Base-by-base conservation (phyloP, 2,329 filamentous ascomycete genomes). In the Fusarium sarcochroum region DNA sequence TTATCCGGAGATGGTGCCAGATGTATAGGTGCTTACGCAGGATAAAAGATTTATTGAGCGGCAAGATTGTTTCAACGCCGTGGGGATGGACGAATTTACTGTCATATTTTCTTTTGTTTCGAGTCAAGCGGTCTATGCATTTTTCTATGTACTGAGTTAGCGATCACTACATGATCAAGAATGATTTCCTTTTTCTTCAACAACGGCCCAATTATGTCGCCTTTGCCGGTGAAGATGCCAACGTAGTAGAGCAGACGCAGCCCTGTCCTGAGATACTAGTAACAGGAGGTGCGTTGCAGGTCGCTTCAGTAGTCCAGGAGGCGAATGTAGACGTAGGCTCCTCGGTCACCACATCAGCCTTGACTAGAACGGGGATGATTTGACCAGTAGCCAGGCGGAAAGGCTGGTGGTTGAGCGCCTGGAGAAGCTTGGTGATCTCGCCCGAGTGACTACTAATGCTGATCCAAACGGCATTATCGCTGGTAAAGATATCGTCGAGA, bases 291-390 rank as follows among this genome's bases (percentile, higher is more conserved):
- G 79, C 73, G 1, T 73, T 74, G 69, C 84, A 86, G 5, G 82
- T 85, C 3, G 80, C 76, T 38, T 83, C 78, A 1, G 78, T 64
- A 27, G 77, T 77, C 73, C 80, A 84, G 6, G 77, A 75, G 7
- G 68, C 66, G 21, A 78, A 76, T 0, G 74, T 75, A 21, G 72
- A n/a, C 0, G 76, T 58, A 67, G 73, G 71, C 9, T 74, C 64
- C n/a, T 73, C 65, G 7, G 62, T 47, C 1, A 80, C 58, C 42
- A 80, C 84, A 69, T 86, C 82, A 1, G 86, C 89, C 77, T 86
- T 88, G 34, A 93, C 86, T 2, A 93, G 82, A 4, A 91, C 88
- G 0, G 90, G 90, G 27, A 93, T 90, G 9, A 90, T 85, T 58
- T 89, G 86, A 10, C 91, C 90, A 0, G 91, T 93, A n/a, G 81